phyloP scores from a whole-genome alignment of 2,329 filamentous ascomycete species.

The Parascedosporium putredinis region DNA sequence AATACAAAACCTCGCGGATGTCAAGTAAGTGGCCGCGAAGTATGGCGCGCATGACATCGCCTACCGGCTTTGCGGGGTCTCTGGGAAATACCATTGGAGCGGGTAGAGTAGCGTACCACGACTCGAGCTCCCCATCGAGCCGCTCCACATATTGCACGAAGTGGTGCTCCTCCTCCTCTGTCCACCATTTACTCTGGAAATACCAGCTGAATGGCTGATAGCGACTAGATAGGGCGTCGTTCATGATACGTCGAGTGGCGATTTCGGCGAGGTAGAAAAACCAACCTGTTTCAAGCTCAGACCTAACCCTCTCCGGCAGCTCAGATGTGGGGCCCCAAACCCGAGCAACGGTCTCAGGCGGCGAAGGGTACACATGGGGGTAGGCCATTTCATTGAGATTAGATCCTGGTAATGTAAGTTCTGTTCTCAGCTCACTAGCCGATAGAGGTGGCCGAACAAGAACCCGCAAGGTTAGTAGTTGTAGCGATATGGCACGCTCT shows the following conservation, averaged over 20 bases:
- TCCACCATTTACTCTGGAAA: conserved; percentile 10
- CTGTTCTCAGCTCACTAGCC: conserved; percentile 14
- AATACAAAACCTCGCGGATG: not conserved
- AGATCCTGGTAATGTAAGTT: conserved; percentile 14
- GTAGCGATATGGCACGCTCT: too few relatives aligned
- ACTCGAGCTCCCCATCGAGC: not conserved
- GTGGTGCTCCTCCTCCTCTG: not conserved
- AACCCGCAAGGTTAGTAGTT: too few relatives aligned
- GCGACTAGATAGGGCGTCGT: conserved; percentile 8
- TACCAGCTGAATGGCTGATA: conserved; percentile 12
- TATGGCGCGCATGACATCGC: not conserved
- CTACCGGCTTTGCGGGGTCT: not conserved
- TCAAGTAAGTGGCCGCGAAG: not conserved
- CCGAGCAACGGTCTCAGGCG: conserved; percentile 9
- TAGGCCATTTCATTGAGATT: conserved; percentile 14
- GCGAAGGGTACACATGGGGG: conserved; percentile 14
- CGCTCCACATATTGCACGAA: not conserved
- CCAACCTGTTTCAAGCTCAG: conserved; percentile 13
- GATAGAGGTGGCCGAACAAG: too few relatives aligned
- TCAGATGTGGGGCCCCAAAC: not conserved
- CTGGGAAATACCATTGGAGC: not conserved
- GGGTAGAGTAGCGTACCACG: not conserved
- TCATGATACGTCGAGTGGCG: conserved; percentile 8
- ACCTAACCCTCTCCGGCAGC: conserved; percentile 5
- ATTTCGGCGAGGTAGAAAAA: conserved; percentile 17